phyloP scores from a whole-genome alignment of 352 stramenopile species.

The Globisporangium okanoganense region DNA sequence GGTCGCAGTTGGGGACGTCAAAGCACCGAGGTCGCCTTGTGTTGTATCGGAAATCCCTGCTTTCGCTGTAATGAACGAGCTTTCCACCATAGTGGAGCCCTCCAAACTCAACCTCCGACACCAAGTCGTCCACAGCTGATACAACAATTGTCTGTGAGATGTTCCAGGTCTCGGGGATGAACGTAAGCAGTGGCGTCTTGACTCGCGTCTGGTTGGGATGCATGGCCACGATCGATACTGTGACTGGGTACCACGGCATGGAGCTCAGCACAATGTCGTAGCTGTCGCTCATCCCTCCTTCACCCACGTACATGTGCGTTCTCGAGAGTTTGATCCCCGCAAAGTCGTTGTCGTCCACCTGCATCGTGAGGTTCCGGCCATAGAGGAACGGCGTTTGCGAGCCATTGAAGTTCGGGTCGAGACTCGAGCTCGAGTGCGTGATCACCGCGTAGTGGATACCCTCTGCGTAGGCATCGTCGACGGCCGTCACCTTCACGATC shows the following conservation, averaged over 20 bases:
- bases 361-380: constrained; percentile 50
- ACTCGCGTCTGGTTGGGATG: constrained; percentile 40
- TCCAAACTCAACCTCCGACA: constrained; percentile 59
- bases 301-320: constrained; percentile 50
- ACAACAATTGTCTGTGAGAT: constrained; percentile 39
- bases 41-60: constrained; percentile 59
- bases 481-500: constrained; percentile 40
- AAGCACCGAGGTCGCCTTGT: constrained; percentile 59
- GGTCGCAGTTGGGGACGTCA: constrained; percentile 50
- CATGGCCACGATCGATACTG: constrained; percentile 36
- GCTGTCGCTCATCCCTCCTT: constrained; percentile 49
- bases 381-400: constrained; percentile 54
- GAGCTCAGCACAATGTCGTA: constrained; percentile 59
- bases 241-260: constrained; percentile 53
- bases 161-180: constrained; percentile 48
- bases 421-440: constrained; percentile 36
- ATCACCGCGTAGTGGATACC: constrained; percentile 59
- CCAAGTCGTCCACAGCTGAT: constrained; percentile 45
- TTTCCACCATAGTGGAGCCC: constrained; percentile 54
- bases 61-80: constrained; percentile 52
- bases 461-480: constrained; percentile 59
- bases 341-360: constrained; percentile 70
- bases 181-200: constrained; percentile 25
- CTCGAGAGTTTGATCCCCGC: constrained; percentile 48
- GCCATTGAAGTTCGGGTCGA: constrained; percentile 55